Evolutionary conservation across 106 monocot genomes (phyloP).

Genomic region (Dioscorea zingiberensis): DNA sequence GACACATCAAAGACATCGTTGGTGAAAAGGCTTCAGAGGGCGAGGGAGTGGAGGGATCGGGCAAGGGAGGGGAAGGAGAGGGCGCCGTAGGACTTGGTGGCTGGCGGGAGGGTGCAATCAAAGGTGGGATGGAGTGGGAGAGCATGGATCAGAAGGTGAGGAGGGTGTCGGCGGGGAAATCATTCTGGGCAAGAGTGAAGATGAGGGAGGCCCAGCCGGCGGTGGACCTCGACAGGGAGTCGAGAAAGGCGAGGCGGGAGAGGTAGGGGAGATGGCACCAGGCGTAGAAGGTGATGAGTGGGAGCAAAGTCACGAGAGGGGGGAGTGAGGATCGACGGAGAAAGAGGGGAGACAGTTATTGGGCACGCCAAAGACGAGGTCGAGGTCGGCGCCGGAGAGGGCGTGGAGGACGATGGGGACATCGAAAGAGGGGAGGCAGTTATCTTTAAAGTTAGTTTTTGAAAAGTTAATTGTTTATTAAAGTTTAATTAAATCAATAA

Average conservation of each 20-base stretch:
- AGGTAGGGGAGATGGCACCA: slow-evolving; percentile 46
- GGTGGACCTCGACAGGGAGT: slow-evolving; percentile 16
- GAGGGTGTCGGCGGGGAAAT: slow-evolving; percentile 36
- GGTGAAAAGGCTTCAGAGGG: slow-evolving; percentile 16
- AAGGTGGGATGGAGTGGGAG: too few species aligned
- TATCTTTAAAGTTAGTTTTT: too few species aligned
- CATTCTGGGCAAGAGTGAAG: slow-evolving; percentile 53
- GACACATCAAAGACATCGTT: slow-evolving; percentile 40
- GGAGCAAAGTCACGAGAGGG: slow-evolving; percentile 51
- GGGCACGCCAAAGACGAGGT: slow-evolving; percentile 36
- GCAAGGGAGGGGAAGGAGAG: too few species aligned
- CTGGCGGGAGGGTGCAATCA: too few species aligned
- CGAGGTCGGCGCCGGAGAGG: slow-evolving; percentile 30
- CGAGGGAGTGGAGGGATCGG: too few species aligned
- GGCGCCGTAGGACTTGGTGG: too few species aligned
- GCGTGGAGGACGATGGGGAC: slow-evolving; percentile 31
- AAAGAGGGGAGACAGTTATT: slow-evolving; percentile 50
- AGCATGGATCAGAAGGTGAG: too few species aligned
- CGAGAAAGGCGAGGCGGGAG: slow-evolving; percentile 59
- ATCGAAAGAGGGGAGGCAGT: slow-evolving; percentile 7
- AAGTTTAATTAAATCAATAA: too few species aligned
- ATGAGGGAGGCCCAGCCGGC: slow-evolving; percentile 63
- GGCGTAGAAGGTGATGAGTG: slow-evolving; percentile 77
- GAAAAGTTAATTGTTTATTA: too few species aligned
- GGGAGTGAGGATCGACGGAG: slow-evolving; percentile 19